Evolutionary conservation across 2,329 filamentous ascomycete genomes (phyloP).

Genomic region (Verticillium nonalfalfae): DNA sequence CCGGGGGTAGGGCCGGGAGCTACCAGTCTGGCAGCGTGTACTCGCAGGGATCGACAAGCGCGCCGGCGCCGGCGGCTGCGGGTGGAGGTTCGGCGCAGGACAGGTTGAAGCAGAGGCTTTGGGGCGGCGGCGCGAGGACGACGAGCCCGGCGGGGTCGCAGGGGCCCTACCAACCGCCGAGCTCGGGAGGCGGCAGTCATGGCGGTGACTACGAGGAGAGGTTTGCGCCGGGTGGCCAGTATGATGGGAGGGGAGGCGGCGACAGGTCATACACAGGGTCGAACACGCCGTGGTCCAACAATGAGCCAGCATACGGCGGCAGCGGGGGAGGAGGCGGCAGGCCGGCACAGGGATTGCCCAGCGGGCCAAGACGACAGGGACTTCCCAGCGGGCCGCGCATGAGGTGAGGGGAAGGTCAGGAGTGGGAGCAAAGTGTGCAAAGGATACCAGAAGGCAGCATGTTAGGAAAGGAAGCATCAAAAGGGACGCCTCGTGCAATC

Average conservation of each 20-base stretch:
- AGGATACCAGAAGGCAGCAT: conserved; percentile 7
- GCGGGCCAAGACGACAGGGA: conserved; percentile 31
- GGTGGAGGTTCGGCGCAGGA: conserved; percentile 65
- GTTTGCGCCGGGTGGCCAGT: conserved; percentile 37
- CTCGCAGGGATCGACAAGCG: conserved; percentile 21
- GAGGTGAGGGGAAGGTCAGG: conserved; percentile 23
- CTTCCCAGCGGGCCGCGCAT: conserved; percentile 27
- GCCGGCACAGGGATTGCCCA: conserved; percentile 34
- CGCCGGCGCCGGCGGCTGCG: conserved; percentile 24
- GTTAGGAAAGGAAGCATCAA: not conserved
- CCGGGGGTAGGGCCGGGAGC: conserved; percentile 68
- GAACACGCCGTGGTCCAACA: conserved; percentile 40
- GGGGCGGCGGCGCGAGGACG: conserved; percentile 56
- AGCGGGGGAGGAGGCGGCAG: conserved; percentile 23
- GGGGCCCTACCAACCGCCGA: conserved; percentile 42
- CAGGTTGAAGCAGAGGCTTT: conserved; percentile 71
- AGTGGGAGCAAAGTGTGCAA: conserved; percentile 1
- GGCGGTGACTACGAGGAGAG: conserved; percentile 35
- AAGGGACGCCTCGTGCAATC: not conserved
- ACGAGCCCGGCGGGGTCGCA: conserved; percentile 40
- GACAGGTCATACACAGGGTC: conserved; percentile 35
- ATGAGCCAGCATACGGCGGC: conserved; percentile 30
- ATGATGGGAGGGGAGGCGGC: conserved; percentile 24
- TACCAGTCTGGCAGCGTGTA: conserved; percentile 51
- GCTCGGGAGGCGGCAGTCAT: conserved; percentile 15